These are phyloP conservation scores for Termitomyces sp. DNA, from an alignment of 768 basidiomycete species.

Conservation along the genomic window DNA sequence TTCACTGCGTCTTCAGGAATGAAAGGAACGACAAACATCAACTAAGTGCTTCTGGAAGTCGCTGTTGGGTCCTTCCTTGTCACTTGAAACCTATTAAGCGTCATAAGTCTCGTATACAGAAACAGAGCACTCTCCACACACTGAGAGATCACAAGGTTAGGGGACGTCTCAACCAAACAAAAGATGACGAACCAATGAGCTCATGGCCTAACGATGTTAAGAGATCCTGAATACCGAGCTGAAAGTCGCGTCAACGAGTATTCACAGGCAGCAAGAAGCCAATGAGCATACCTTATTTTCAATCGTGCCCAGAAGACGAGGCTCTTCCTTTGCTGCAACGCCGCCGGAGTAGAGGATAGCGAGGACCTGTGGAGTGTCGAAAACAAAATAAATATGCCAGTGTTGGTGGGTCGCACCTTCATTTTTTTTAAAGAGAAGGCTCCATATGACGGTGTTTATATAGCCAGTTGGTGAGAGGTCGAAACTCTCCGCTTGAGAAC, in stretches of 20 bases:
- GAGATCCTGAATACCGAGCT: slow-evolving; percentile 74
- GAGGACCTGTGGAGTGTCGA: slow-evolving; percentile 43
- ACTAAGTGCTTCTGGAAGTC: slow-evolving; percentile 80
- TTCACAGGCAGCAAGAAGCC: background rate
- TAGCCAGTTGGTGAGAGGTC: background rate
- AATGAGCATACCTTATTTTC: slow-evolving; percentile 59
- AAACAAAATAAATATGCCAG: background rate
- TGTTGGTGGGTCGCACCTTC: slow-evolving; percentile 29
- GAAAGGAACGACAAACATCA: slow-evolving; percentile 45
- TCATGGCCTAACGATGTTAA: slow-evolving; percentile 70
- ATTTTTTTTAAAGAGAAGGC: slow-evolving; percentile 18
- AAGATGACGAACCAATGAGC: slow-evolving; percentile 47
- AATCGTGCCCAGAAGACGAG: slow-evolving; percentile 72
- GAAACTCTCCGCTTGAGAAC: background rate
- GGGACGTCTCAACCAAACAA: background rate
- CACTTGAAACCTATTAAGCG: slow-evolving; percentile 55
- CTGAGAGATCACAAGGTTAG: slow-evolving; percentile 3
- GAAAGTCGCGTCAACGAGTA: slow-evolving; percentile 3
- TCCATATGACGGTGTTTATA: slow-evolving; percentile 3
- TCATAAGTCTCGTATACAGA: background rate
- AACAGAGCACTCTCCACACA: background rate
- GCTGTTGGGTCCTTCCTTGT: slow-evolving; percentile 79
- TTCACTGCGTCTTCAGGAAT: background rate
- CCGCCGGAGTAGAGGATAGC: slow-evolving; percentile 71
- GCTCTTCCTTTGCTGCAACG: slow-evolving; percentile 59